phyloP scores from a whole-genome alignment of 306 rosid species.

The Quercus rubra region DNA sequence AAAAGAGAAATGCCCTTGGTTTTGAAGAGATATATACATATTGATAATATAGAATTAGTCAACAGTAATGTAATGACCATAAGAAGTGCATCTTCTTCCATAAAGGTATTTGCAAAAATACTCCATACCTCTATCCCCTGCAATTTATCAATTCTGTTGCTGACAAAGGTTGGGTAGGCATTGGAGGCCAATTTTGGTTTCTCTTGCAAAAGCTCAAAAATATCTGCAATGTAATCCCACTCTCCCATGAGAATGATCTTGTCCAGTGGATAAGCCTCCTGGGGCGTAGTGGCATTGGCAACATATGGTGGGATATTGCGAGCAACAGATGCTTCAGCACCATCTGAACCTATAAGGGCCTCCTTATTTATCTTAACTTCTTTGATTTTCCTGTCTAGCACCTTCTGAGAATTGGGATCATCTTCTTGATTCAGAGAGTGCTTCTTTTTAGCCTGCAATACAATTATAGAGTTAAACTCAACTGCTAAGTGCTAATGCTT shows the following conservation, averaged over 20 bases:
- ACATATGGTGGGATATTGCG: slow-evolving; percentile 74
- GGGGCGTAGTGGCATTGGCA: slow-evolving; percentile 65
- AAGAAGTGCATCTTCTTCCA: background rate
- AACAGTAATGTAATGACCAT: background rate
- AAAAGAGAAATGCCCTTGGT: background rate
- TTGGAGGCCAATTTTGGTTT: slow-evolving; percentile 31
- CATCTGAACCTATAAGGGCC: slow-evolving; percentile 39
- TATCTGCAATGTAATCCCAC: slow-evolving; percentile 67
- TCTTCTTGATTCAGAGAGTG: slow-evolving; percentile 41
- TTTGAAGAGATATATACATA: background rate
- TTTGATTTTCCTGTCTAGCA: slow-evolving; percentile 56
- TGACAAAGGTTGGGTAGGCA: slow-evolving; percentile 60
- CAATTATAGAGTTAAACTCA: slow-evolving; percentile 6
- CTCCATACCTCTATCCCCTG: slow-evolving; percentile 50
- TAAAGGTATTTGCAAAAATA: background rate
- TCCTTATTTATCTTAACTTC: slow-evolving; percentile 42
- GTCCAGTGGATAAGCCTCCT: slow-evolving; percentile 71
- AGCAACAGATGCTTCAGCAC: slow-evolving; percentile 34
- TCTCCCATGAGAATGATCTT: slow-evolving; percentile 70
- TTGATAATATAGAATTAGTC: background rate
- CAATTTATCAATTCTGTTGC: slow-evolving; percentile 52
- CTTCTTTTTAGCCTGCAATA: slow-evolving; percentile 48
- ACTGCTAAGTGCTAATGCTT: slow-evolving; percentile 7
- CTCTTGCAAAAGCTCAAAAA: slow-evolving; percentile 37
- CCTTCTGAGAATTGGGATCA: slow-evolving; percentile 46